Conservation (phyloP, 208 protist genomes). For the Wallacemonas collosoma region DNA sequence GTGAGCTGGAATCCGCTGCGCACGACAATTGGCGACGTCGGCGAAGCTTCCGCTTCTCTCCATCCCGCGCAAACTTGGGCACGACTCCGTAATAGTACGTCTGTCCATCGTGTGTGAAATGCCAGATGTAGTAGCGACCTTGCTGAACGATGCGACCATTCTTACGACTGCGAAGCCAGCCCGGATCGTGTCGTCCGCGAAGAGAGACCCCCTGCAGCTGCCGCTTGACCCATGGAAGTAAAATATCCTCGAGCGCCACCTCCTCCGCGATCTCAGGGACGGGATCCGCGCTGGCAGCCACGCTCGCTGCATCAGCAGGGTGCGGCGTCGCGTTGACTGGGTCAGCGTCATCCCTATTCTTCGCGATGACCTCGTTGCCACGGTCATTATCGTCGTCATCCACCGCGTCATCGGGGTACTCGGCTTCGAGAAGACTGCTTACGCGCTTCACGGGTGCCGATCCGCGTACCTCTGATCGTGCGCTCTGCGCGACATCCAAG, state of each 20-base stretch:
- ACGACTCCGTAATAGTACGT: constrained; percentile 63
- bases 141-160: constrained; percentile 47
- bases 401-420: neutral
- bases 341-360: neutral
- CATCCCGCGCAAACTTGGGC: constrained; percentile 46
- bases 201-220: constrained; percentile 38
- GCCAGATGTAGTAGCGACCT: constrained; percentile 71
- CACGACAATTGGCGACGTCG: neutral
- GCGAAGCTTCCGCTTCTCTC: constrained; percentile 10
- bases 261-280: constrained; percentile 18
- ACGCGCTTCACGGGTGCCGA: constrained; percentile 4
- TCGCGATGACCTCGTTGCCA: too few species aligned
- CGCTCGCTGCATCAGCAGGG: neutral
- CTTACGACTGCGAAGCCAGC: constrained; percentile 50
- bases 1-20: neutral
- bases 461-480: neutral
- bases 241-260: constrained; percentile 39
- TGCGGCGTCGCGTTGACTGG: neutral
- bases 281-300: neutral
- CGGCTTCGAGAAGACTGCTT: constrained; percentile 6
- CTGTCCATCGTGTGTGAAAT: constrained; percentile 54
- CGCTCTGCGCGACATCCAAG: too few species aligned
- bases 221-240: constrained; percentile 63
- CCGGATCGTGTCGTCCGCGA: constrained; percentile 32
- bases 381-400: neutral